phyloP scores from a whole-genome alignment of 2,329 filamentous ascomycete species.

The Chaetomium strumarium region DNA sequence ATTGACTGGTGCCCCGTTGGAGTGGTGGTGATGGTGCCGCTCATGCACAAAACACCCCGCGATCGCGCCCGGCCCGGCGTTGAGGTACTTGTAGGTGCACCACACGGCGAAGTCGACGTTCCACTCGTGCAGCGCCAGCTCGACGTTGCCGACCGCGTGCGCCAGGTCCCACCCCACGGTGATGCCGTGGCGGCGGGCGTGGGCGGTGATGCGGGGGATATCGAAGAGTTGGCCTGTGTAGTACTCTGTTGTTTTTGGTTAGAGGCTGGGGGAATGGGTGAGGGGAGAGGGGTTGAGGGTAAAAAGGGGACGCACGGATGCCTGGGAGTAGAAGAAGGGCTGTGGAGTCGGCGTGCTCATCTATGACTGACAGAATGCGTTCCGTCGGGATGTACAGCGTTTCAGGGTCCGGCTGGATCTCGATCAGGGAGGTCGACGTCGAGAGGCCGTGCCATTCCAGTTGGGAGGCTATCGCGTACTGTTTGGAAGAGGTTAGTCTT shows the following conservation, averaged over 20 bases:
- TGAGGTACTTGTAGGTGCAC: slow-evolving; percentile 95
- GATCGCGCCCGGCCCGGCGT: slow-evolving; percentile 76
- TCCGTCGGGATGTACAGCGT: slow-evolving; percentile 59
- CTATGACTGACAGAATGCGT: slow-evolving; percentile 66
- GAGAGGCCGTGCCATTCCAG: slow-evolving; percentile 64
- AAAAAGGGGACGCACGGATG: slow-evolving; percentile 48
- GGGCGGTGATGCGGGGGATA: slow-evolving; percentile 69
- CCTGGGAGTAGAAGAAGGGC: slow-evolving; percentile 77
- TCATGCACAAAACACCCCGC: slow-evolving; percentile 77
- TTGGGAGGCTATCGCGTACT: slow-evolving; percentile 82
- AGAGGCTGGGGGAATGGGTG: too few relatives aligned
- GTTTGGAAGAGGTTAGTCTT: background rate
- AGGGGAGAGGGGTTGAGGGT: too few relatives aligned
- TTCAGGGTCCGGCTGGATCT: slow-evolving; percentile 63
- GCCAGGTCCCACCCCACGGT: slow-evolving; percentile 76
- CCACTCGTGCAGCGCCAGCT: slow-evolving; percentile 77
- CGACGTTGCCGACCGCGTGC: slow-evolving; percentile 79
- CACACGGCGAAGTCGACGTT: slow-evolving; percentile 85
- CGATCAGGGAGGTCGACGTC: slow-evolving; percentile 63
- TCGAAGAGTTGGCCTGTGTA: slow-evolving; percentile 88
- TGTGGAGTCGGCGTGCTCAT: slow-evolving; percentile 64
- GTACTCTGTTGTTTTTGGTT: slow-evolving; percentile 47
- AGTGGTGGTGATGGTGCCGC: slow-evolving; percentile 58
- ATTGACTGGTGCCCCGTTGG: background rate
- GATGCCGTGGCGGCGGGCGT: slow-evolving; percentile 67